Evolutionary conservation across 768 basidiomycete species (phyloP).

Genomic region (Rhodotorula diobovata): DNA sequence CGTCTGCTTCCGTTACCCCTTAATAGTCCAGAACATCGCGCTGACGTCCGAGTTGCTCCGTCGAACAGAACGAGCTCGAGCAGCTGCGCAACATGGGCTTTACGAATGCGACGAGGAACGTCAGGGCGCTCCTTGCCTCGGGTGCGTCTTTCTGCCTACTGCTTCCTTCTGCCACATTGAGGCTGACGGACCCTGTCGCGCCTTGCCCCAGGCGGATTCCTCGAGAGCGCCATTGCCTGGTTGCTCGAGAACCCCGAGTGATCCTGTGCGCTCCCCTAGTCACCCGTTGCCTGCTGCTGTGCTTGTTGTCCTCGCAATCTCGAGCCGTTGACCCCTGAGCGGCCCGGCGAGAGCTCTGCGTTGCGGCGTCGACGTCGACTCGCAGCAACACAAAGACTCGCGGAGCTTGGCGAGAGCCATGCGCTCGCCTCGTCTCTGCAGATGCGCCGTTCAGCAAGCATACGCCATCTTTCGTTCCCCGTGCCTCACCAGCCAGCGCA

Average conservation of each 20-base stretch:
- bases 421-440: no score
- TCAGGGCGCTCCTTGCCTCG: constrained; percentile 81
- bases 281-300: neutral
- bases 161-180: neutral
- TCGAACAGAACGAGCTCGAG: constrained; percentile 51
- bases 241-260: constrained; percentile 17
- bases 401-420: no score
- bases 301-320: neutral
- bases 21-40: no score
- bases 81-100: constrained; percentile 96
- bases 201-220: neutral
- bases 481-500: no score
- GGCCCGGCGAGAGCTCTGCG: no score
- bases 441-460: no score
- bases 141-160: constrained; percentile 55
- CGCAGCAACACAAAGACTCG: no score
- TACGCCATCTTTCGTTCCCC: no score
- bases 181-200: neutral
- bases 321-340: no score
- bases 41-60: no score
- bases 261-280: neutral
- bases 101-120: constrained; percentile 78
- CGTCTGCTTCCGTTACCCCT: neutral
- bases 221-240: constrained; percentile 12
- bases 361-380: no score